Evolutionary conservation across 805 yeast species (phyloP).

Genomic region (Sungouiella thailandica): DNA sequence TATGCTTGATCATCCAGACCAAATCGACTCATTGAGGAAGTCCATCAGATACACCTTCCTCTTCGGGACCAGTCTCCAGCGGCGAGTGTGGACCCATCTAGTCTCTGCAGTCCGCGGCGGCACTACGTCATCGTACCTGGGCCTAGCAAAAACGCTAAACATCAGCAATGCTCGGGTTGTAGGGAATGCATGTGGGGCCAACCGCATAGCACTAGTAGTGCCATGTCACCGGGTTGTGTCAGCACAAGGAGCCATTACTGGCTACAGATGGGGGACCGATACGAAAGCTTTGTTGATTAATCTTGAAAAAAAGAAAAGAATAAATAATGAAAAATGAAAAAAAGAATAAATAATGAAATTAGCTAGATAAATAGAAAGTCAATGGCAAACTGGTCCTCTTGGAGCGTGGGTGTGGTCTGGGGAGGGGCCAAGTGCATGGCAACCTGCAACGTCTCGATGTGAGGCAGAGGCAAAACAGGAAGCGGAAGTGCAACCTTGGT

Average conservation of each 20-base stretch:
- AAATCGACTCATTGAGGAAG: slow-evolving; percentile 1
- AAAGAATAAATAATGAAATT: background rate
- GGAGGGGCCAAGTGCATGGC: too few relatives aligned
- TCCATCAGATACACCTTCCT: slow-evolving; percentile 22
- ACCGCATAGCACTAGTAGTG: slow-evolving; percentile 33
- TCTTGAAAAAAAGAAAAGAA: slow-evolving; percentile 2
- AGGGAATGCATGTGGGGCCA: slow-evolving; percentile 38
- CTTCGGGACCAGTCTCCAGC: slow-evolving; percentile 37
- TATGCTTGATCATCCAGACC: slow-evolving; percentile 6
- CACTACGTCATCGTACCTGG: slow-evolving; percentile 24
- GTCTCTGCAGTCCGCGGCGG: slow-evolving; percentile 22
- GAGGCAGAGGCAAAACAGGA: too few relatives aligned
- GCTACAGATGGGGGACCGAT: slow-evolving; percentile 35
- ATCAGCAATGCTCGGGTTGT: slow-evolving; percentile 31
- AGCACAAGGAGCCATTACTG: slow-evolving; percentile 25
- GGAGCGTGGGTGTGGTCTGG: too few relatives aligned
- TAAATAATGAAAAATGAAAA: too few relatives aligned
- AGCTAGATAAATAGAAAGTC: background rate
- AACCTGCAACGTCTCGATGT: too few relatives aligned
- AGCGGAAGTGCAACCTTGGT: too few relatives aligned
- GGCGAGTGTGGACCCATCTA: slow-evolving; percentile 33
- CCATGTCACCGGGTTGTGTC: slow-evolving; percentile 43
- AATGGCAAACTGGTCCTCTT: background rate
- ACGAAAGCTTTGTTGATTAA: slow-evolving; percentile 20
- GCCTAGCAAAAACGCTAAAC: slow-evolving; percentile 27